Percentiles rank a stretch among this genome's conserved stretches.
Evolutionary conservation across 2,329 filamentous ascomycete genomes (phyloP).

Genomic region (Alternaria longipes): DNA sequence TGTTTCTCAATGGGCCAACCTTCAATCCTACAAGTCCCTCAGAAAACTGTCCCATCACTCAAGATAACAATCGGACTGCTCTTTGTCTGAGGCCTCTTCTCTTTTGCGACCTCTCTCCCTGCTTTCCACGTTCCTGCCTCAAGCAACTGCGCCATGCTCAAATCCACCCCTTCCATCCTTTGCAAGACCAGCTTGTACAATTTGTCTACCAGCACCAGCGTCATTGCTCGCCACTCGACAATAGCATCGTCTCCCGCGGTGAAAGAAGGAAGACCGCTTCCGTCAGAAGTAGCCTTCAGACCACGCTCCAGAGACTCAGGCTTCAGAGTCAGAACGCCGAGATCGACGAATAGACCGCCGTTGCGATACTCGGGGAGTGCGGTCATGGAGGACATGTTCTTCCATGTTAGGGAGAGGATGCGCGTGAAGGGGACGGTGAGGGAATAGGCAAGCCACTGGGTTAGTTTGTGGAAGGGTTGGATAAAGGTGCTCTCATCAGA

Average conservation of each 20-base stretch:
- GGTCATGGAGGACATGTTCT: conserved; percentile 82
- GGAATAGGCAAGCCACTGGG: conserved; percentile 93
- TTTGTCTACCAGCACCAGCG: conserved; percentile 76
- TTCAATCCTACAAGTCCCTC: neutral
- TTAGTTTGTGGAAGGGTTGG: conserved; percentile 89
- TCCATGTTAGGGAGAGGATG: conserved; percentile 79
- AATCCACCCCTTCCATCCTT: conserved; percentile 70
- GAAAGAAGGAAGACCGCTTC: conserved; percentile 75
- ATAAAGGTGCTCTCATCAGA: conserved; percentile 62
- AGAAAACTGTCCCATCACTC: conserved; percentile 44
- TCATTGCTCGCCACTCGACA: conserved; percentile 78
- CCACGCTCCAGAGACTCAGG: conserved; percentile 72
- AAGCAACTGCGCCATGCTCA: conserved; percentile 84
- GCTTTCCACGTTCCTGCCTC: conserved; percentile 95
- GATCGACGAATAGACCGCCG: conserved; percentile 85
- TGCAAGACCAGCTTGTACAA: conserved; percentile 73
- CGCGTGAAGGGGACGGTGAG: conserved; percentile 83
- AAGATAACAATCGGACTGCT: conserved; percentile 43
- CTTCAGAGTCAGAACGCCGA: conserved; percentile 80
- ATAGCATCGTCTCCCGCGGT: conserved; percentile 76
- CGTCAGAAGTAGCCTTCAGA: conserved; percentile 64
- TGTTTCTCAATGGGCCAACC: too few relatives aligned
- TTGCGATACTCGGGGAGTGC: conserved; percentile 93
- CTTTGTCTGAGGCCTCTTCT: conserved; percentile 36
- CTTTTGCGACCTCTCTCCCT: conserved; percentile 36